Evolutionary conservation across 768 basidiomycete genomes (phyloP).

Genomic region (Cyclocybe cylindracea): DNA sequence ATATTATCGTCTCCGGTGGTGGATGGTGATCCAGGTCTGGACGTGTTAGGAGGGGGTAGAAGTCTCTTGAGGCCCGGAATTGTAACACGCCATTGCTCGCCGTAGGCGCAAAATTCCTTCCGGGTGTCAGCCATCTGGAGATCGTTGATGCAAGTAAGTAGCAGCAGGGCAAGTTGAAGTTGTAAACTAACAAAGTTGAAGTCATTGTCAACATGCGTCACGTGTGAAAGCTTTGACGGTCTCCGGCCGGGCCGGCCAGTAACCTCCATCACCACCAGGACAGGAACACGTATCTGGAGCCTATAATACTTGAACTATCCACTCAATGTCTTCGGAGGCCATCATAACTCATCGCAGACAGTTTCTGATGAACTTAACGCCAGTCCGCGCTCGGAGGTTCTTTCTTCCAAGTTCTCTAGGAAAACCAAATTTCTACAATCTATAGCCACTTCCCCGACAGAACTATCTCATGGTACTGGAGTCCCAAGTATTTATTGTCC

Average conservation of each 20-base stretch:
- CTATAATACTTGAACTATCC: no score
- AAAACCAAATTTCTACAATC: slow-evolving; percentile 8
- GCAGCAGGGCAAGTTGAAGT: neutral
- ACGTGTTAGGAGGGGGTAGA: neutral
- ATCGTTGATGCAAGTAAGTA: neutral
- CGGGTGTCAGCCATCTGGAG: neutral
- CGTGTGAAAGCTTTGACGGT: no score
- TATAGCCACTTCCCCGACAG: neutral
- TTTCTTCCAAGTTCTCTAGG: slow-evolving; percentile 15
- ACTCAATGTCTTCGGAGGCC: no score
- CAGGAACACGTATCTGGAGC: no score
- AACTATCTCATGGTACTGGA: neutral
- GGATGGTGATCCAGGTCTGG: neutral
- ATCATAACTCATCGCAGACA: no score
- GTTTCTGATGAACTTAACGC: no score
- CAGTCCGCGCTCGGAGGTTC: neutral
- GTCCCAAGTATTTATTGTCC: neutral
- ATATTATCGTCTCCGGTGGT: neutral
- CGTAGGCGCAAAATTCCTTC: neutral
- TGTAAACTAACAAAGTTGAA: neutral
- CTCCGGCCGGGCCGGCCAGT: no score
- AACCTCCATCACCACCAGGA: no score
- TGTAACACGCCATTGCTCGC: neutral
- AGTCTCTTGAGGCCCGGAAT: neutral
- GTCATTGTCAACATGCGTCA: no score